Conservation (phyloP, 768 basidiomycete species). For the Paxillus rubicundulus region DNA sequence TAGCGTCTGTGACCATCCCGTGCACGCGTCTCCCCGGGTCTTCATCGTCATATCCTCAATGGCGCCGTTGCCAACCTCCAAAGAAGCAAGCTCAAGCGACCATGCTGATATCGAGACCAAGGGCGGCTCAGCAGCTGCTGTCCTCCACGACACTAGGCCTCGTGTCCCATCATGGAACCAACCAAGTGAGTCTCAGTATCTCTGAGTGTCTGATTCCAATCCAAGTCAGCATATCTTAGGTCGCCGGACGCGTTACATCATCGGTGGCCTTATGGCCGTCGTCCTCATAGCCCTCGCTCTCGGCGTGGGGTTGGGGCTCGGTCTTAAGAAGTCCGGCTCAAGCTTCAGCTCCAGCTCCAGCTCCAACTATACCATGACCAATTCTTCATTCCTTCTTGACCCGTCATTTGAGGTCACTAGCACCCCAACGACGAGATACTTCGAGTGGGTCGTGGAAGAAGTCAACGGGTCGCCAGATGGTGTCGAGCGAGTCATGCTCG, state of each 20-base stretch:
- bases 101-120: constrained; percentile 6
- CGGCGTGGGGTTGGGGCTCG: constrained; percentile 29
- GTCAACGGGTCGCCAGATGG: constrained; percentile 42
- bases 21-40: not conserved
- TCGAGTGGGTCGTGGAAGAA: constrained; percentile 41
- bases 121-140: not conserved
- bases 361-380: constrained; percentile 17
- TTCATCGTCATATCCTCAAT: not conserved
- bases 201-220: not conserved
- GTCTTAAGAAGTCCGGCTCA: constrained; percentile 20
- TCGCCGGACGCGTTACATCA: constrained; percentile 17
- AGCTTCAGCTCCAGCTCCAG: constrained; percentile 4
- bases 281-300: constrained; percentile 22
- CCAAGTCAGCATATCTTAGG: constrained; percentile 8
- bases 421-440: constrained; percentile 40
- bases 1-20: not conserved
- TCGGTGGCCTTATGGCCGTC: constrained; percentile 11
- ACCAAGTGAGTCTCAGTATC: not conserved
- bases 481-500: constrained; percentile 40
- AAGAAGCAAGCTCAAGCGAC: constrained; percentile 6
- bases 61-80: constrained; percentile 2
- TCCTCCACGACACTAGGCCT: not conserved
- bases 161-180: not conserved
- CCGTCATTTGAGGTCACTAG: constrained; percentile 24
- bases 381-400: constrained; percentile 31